phyloP scores from a whole-genome alignment of 306 rosid genomes.

The Rubus idaeus region DNA sequence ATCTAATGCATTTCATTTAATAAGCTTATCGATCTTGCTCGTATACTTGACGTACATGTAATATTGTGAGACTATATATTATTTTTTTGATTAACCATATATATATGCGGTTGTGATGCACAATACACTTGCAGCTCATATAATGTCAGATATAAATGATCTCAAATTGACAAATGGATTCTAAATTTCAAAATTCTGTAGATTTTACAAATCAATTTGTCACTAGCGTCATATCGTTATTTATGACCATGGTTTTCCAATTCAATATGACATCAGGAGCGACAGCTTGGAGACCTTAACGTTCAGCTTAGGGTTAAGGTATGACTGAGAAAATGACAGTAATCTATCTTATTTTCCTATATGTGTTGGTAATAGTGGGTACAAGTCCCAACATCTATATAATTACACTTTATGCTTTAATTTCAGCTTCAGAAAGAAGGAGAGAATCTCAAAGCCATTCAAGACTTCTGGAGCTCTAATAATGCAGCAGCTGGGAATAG shows the following conservation, averaged over 20 bases:
- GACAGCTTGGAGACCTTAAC: slow-evolving; percentile 72
- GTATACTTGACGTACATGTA: background rate
- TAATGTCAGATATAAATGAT: background rate
- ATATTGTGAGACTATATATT: background rate
- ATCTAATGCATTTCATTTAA: too few species aligned
- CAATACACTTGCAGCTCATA: background rate
- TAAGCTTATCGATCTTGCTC: background rate
- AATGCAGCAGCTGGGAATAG: slow-evolving; percentile 44
- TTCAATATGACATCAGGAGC: slow-evolving; percentile 53
- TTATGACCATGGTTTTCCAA: slow-evolving; percentile 5
- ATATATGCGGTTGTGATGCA: background rate
- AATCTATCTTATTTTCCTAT: background rate
- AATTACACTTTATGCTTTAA: background rate
- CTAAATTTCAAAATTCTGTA: background rate
- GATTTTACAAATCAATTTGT: background rate
- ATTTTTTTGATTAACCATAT: background rate
- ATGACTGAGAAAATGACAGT: background rate
- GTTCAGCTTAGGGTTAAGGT: slow-evolving; percentile 76
- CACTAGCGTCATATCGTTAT: background rate
- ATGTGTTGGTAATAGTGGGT: background rate
- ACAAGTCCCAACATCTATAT: background rate
- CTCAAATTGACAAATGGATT: background rate
- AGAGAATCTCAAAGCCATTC: slow-evolving; percentile 53
- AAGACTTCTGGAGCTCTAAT: slow-evolving; percentile 56
- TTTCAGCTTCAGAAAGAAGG: slow-evolving; percentile 78